These are phyloP conservation scores for Saccharomycopsis amapae DNA, from an alignment of 805 yeast genomes.

Conservation along the genomic window DNA sequence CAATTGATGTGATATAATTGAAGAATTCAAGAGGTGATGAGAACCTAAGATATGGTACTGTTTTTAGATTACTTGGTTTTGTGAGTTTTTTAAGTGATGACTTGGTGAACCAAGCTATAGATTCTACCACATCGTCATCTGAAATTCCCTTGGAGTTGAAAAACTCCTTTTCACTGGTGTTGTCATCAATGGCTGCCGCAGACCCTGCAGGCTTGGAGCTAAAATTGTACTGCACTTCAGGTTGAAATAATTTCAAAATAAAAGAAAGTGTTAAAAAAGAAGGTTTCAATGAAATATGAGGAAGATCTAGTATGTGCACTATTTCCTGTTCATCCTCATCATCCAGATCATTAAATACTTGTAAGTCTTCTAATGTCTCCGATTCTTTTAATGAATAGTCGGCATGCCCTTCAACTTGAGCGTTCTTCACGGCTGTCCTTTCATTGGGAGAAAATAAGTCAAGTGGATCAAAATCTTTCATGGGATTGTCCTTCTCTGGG, in stretches of 20 bases:
- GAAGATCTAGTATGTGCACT: constrained; percentile 54
- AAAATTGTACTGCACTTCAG: constrained; percentile 48
- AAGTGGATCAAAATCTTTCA: too few relatives aligned
- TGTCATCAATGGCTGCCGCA: constrained; percentile 9
- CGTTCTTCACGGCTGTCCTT: too few relatives aligned
- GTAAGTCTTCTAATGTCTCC: too few relatives aligned
- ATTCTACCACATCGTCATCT: constrained; percentile 23
- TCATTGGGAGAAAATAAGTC: too few relatives aligned
- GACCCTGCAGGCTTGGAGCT: constrained; percentile 19
- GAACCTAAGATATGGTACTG: constrained; percentile 28
- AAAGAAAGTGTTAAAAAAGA: constrained; percentile 39
- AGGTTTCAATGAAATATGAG: constrained; percentile 40
- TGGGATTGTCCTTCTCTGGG: too few relatives aligned
- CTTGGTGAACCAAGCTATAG: constrained; percentile 41
- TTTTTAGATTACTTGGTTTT: constrained; percentile 25
- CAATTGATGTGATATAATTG: constrained; percentile 41
- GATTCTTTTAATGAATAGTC: too few relatives aligned
- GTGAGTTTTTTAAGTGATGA: constrained; percentile 31
- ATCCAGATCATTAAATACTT: background rate
- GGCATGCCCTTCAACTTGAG: too few relatives aligned
- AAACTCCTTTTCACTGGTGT: constrained; percentile 23
- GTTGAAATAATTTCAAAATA: constrained; percentile 42
- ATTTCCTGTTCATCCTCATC: constrained; percentile 26
- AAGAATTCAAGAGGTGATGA: constrained; percentile 31
- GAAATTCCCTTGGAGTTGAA: constrained; percentile 29